Evolutionary conservation across 306 rosid genomes (phyloP), one percentile per base, ranked within the genome.

Genomic region (Dalbergia cultrata): DNA sequence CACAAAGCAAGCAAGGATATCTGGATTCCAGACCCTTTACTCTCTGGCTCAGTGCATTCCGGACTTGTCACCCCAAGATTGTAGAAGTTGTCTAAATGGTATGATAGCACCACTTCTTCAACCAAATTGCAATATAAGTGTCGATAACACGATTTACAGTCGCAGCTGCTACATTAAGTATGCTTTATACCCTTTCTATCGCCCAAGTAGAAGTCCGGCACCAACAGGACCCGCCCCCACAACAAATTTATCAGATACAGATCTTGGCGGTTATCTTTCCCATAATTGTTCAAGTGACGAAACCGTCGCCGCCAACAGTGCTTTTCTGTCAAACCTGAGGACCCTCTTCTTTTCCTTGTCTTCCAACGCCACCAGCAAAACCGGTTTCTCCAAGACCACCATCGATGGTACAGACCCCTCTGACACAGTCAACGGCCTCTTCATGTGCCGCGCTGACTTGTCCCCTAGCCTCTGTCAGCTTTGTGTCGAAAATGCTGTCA

Each of bases 371-470:
- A 35, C 67, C 16, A 19, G 7, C 54, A 79, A 18, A 33, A 34
- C 44, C 57, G 65, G 45, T 11, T 70, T 70, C 72, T 79, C 12
- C 53, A 79, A 69, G 13, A 34, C 65, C 26, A 61, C 56, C 5
- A 13, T 10, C 14, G 16, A 60, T 33, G 49, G 56, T 10, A 21
- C 0, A 6, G 35, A n/a, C 18, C 49, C 34, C 35, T 53, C 76
- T 13, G 44, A 71, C 60, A 62, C 13, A 5, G 16, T 80, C 35
- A 63, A 54, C 4, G 86, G 86, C 8, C 76, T 83, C 33, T 83
- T 83, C 53, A 56, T 74, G 75, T 81, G 84, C 26, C 50, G 69
- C 1, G 76, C 70, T 3, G 63, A 81, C 14, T 8, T 74, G 3
- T 12, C 13, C 16, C 31, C 80, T 47, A 0, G 13, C 18, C 50